Evolutionary conservation across 805 yeast species (phyloP).

Genomic region (Hanseniaspora opuntiae): DNA sequence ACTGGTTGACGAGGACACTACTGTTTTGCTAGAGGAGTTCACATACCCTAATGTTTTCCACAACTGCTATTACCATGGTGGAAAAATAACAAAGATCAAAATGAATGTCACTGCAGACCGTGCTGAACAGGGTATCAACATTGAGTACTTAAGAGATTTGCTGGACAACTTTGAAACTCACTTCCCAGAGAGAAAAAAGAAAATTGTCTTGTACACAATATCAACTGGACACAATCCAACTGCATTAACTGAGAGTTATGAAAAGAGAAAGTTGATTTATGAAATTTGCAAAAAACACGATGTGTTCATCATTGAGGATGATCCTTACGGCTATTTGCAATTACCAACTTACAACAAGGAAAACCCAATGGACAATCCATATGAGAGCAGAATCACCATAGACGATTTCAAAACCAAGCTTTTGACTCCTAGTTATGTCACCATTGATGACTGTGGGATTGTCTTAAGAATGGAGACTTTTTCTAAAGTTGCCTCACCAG

Average conservation of each 20-base stretch:
- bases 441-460: constrained; percentile 45
- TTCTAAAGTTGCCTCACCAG: constrained; percentile 55
- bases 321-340: constrained; percentile 52
- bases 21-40: constrained; percentile 50
- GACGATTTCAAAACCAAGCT: constrained; percentile 34
- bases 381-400: constrained; percentile 22
- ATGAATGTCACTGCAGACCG: constrained; percentile 31
- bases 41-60: constrained; percentile 48
- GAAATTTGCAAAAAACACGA: constrained; percentile 42
- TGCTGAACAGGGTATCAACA: constrained; percentile 41
- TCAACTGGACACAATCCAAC: constrained; percentile 63
- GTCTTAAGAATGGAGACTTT: constrained; percentile 51
- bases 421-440: constrained; percentile 37
- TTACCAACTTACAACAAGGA: constrained; percentile 30
- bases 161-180: constrained; percentile 43
- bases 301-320: constrained; percentile 52
- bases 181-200: constrained; percentile 36
- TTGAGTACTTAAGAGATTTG: constrained; percentile 33
- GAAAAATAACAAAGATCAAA: constrained; percentile 47
- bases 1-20: constrained; percentile 42
- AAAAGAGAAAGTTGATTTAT: constrained; percentile 36
- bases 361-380: constrained; percentile 22
- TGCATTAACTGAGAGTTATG: constrained; percentile 40
- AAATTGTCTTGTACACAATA: constrained; percentile 50
- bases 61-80: constrained; percentile 36